Conservation (phyloP, 2,329 filamentous ascomycete genomes). For the Chrysoporthe cubensis region DNA sequence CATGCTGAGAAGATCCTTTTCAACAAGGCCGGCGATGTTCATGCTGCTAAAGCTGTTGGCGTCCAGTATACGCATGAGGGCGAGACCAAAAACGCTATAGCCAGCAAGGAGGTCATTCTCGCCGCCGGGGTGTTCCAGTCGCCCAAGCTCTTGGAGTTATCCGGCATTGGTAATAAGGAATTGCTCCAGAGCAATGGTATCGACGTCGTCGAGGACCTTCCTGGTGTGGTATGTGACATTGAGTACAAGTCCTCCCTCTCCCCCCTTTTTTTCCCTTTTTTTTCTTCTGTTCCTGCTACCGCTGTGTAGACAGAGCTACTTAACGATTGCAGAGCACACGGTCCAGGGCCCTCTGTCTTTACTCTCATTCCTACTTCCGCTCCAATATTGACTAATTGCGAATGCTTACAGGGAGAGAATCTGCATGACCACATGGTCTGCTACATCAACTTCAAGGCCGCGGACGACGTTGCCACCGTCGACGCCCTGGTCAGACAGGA, state of each 20-base stretch:
- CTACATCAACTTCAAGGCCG: conserved; percentile 15
- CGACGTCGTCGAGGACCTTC: conserved; percentile 36
- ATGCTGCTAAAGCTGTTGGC: conserved; percentile 30
- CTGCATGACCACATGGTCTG: conserved; percentile 32
- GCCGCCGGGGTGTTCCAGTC: conserved; percentile 38
- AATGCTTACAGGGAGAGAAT: conserved; percentile 32
- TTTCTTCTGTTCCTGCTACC: too few species aligned
- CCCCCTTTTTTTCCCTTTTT: not conserved
- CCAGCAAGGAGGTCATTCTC: conserved; percentile 37
- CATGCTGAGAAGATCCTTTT: conserved; percentile 33
- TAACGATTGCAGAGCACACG: too few species aligned
- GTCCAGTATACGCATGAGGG: conserved; percentile 32
- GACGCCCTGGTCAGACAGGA: conserved; percentile 21
- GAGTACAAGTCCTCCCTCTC: not conserved
- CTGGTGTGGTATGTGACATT: conserved; percentile 34
- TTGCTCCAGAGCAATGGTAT: conserved; percentile 35
- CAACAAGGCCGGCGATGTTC: not conserved
- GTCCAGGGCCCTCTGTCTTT: too few species aligned
- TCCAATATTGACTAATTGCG: not conserved
- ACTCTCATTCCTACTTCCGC: too few species aligned
- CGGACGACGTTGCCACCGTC: not conserved
- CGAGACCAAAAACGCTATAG: conserved; percentile 25
- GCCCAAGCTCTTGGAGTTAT: conserved; percentile 40
- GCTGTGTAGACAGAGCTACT: too few species aligned
- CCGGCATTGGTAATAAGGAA: conserved; percentile 37